Percentiles rank a stretch among this genome's conserved stretches.
phyloP scores from a whole-genome alignment of 345 rosid genomes.

The Eucalyptus fibrosa region DNA sequence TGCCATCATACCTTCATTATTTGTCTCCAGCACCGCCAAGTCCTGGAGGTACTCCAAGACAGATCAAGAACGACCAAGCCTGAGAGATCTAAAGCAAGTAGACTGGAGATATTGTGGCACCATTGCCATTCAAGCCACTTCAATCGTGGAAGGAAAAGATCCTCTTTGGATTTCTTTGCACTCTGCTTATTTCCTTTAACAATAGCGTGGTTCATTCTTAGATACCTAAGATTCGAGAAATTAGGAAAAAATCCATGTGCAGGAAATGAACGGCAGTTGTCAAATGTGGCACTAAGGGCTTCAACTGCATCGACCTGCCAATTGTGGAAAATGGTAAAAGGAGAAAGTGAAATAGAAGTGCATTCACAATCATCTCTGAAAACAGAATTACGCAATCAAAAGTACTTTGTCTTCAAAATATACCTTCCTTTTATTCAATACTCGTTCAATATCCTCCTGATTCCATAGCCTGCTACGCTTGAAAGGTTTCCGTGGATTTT shows the following conservation, averaged over 20 bases:
- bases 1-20: not conserved
- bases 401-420: not conserved
- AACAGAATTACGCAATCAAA: too few relatives aligned
- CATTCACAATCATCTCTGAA: not conserved
- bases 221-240: not conserved
- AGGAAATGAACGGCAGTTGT: not conserved
- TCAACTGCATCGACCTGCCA: not conserved
- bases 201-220: not conserved
- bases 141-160: not conserved
- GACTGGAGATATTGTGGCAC: too few relatives aligned
- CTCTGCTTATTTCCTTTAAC: not conserved
- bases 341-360: not conserved
- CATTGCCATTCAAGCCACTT: too few relatives aligned
- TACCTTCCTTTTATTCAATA: not conserved
- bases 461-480: not conserved
- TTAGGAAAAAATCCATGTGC: not conserved
- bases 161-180: not conserved
- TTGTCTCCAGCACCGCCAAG: not conserved
- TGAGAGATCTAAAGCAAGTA: too few relatives aligned
- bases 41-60: not conserved
- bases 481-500: not conserved
- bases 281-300: not conserved
- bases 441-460: not conserved
- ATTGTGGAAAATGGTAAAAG: not conserved
- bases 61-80: not conserved